Base-by-base conservation (phyloP, 805 yeast species). In the Pichia cabralensis region DNA sequence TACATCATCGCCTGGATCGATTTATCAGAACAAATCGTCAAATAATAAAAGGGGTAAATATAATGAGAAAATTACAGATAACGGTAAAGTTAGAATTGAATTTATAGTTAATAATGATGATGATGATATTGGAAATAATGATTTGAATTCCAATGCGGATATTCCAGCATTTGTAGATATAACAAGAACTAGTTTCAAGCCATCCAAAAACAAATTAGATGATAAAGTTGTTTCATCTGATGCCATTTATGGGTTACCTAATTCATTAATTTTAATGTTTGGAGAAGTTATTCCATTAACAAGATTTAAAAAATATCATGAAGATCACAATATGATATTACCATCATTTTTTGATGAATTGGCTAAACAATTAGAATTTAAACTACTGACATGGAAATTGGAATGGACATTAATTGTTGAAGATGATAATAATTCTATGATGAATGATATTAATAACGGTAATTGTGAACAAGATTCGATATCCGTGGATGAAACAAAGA, bases 171-270 rank as follows among this genome's bases (percentile, higher is more conserved):
- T 71, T 40, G 62, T 64, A 17, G 71, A 62, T 41, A 60, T 56
- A 31, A 62, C 62, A 17, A 62, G 62, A 48, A 42, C 61, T 21
- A 51, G 63, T 52, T 52, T 66, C 51, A 61, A 54, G 35, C 57
- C 53, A 23, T 55, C 61, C 1, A 56, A 54, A 35, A 53, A 56
- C 40, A 72, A 69, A 45, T 58, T 67, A 24, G 71, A 70, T 37
- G 74, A 71, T 47, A 72, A 73, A 41, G 64, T 71, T 34, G 65
- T 79, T 41, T 76, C 86, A 8, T 77, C 88, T 1, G 94, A 81
- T 53, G 82, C 88, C 0, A 61, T 84, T 32, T 84, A 82, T 52
- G 95, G 95, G 1, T 60, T 85, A 36, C 95, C 95, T 7, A 83
- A 81, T 48, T 80, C 94, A 3, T 60, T 85, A 28, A 77, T 83